Conservation (phyloP, 2,329 filamentous ascomycete species). For the Emmonsiellopsis sp. region DNA sequence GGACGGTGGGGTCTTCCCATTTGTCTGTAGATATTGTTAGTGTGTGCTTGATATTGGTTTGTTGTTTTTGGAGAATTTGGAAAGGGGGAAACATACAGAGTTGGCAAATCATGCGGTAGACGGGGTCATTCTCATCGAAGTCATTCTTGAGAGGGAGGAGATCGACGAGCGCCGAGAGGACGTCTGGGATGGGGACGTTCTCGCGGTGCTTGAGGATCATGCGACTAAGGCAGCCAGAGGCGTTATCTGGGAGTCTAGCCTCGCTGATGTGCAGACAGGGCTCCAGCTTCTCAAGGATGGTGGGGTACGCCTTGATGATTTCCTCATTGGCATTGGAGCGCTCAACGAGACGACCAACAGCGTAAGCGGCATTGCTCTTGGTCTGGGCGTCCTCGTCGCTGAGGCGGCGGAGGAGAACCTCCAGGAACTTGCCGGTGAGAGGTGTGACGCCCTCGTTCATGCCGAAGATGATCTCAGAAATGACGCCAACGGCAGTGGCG, state of each 20-base stretch:
- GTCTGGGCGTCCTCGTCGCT: slow-evolving; percentile 83
- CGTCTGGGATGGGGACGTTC: slow-evolving; percentile 66
- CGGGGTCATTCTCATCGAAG: slow-evolving; percentile 90
- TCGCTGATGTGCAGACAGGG: slow-evolving; percentile 68
- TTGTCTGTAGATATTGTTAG: slow-evolving; percentile 27
- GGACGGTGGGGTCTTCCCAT: slow-evolving; percentile 37
- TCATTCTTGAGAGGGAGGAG: slow-evolving; percentile 85
- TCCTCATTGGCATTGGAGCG: slow-evolving; percentile 66
- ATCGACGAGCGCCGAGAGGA: slow-evolving; percentile 69
- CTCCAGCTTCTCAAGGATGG: slow-evolving; percentile 78
- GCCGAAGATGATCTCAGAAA: slow-evolving; percentile 81
- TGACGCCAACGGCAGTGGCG: slow-evolving; percentile 79
- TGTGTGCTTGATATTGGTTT: neutral
- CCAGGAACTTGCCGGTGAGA: slow-evolving; percentile 67
- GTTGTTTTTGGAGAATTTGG: neutral
- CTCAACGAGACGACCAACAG: slow-evolving; percentile 72
- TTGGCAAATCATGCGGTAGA: slow-evolving; percentile 82
- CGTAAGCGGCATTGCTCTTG: slow-evolving; percentile 92
- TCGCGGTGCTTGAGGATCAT: slow-evolving; percentile 90
- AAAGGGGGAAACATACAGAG: slow-evolving; percentile 55
- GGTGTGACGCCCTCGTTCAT: slow-evolving; percentile 75
- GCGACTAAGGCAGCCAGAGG: slow-evolving; percentile 78
- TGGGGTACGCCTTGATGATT: slow-evolving; percentile 63
- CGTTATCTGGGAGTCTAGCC: slow-evolving; percentile 82
- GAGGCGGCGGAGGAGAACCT: slow-evolving; percentile 74